phyloP scores from a whole-genome alignment of 495 filamentous ascomycete species.

The Penicillium lividum region DNA sequence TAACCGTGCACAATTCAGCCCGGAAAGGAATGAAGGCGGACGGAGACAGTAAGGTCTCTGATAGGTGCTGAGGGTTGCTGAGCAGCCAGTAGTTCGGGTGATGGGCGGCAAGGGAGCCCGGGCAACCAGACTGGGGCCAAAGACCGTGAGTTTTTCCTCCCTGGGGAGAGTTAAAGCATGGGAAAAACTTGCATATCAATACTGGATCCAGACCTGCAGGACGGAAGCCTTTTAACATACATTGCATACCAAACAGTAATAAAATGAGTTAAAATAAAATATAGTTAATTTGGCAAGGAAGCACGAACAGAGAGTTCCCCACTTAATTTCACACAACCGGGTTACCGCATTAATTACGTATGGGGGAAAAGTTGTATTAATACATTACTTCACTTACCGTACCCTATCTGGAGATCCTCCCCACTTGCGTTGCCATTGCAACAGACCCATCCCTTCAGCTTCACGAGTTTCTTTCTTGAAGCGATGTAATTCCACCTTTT shows the following conservation, averaged over 20 bases:
- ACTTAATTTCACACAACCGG: neutral
- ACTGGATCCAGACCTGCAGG: conserved; percentile 8
- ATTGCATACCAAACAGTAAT: conserved; percentile 11
- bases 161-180: neutral
- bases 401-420: conserved; percentile 48
- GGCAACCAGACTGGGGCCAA: conserved; percentile 38
- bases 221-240: neutral
- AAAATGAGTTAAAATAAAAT: neutral
- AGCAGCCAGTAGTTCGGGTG: conserved; percentile 33
- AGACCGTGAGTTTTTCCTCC: conserved; percentile 6
- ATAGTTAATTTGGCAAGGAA: neutral
- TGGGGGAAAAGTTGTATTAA: neutral
- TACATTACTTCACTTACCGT: conserved; percentile 8
- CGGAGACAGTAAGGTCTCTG: conserved; percentile 22
- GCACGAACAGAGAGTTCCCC: conserved; percentile 2
- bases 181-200: conserved; percentile 10
- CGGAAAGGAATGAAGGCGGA: conserved; percentile 22
- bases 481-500: conserved; percentile 32
- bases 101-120: conserved; percentile 49
- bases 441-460: conserved; percentile 55
- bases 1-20: conserved; percentile 27
- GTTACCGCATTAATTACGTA: conserved; percentile 9
- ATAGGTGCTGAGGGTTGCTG: conserved; percentile 41
- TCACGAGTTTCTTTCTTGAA: conserved; percentile 45
- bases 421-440: conserved; percentile 56